phyloP scores from a whole-genome alignment of 768 basidiomycete species.

The Tremella mesenterica region DNA sequence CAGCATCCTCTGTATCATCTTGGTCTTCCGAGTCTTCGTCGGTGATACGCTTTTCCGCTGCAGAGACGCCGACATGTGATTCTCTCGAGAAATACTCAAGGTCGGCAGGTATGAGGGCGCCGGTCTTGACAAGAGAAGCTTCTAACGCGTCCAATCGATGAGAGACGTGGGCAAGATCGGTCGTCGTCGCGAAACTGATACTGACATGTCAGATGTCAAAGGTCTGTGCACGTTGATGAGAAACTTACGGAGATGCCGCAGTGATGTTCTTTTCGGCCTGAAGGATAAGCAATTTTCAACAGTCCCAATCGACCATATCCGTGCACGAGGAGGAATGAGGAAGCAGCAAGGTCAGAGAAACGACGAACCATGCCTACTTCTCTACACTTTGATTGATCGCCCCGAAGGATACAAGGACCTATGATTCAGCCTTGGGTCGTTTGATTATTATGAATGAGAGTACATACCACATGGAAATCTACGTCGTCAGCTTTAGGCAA shows the following conservation, averaged over 20 bases:
- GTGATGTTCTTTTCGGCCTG: conserved; percentile 31
- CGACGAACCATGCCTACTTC: conserved; percentile 39
- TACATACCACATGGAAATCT: conserved; percentile 40
- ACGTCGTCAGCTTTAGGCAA: background rate
- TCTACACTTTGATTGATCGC: conserved; percentile 39
- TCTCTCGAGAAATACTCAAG: conserved; percentile 25
- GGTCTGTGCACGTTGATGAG: conserved; percentile 5
- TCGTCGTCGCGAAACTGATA: conserved; percentile 25
- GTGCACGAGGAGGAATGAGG: too few relatives aligned
- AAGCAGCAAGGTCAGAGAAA: too few relatives aligned
- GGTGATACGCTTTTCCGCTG: background rate
- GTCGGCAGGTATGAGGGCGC: conserved; percentile 30
- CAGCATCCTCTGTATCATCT: conserved; percentile 43
- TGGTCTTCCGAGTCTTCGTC: conserved; percentile 17
- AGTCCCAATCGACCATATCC: too few relatives aligned
- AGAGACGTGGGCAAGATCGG: conserved; percentile 35
- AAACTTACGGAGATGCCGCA: too few relatives aligned
- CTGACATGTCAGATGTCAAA: conserved; percentile 1
- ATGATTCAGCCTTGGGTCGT: background rate
- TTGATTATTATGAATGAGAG: background rate
- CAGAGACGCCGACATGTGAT: background rate
- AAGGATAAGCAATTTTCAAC: background rate
- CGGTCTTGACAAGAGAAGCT: conserved; percentile 31
- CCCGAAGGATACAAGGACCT: conserved; percentile 38
- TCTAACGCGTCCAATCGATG: conserved; percentile 40